Evolutionary conservation across 2,329 filamentous ascomycete genomes (phyloP).

Genomic region (Alternaria sp.): DNA sequence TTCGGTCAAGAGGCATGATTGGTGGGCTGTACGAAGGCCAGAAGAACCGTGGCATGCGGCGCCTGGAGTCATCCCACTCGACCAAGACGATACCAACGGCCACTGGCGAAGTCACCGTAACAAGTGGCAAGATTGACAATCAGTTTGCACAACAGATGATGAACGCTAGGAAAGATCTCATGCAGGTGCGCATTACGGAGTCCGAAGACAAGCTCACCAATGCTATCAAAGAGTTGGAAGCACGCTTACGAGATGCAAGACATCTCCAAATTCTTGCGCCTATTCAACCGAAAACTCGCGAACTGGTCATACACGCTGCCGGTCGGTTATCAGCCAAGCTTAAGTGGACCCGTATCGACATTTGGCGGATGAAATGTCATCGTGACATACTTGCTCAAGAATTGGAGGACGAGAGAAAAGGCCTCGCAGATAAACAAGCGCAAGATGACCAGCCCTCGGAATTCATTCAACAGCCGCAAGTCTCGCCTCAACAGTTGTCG

Average conservation of each 20-base stretch:
- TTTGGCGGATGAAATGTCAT: slow-evolving; percentile 91
- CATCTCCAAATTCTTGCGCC: slow-evolving; percentile 89
- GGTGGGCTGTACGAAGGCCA: slow-evolving; percentile 87
- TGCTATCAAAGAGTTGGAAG: slow-evolving; percentile 79
- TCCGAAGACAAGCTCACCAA: slow-evolving; percentile 77
- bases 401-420: slow-evolving; percentile 75
- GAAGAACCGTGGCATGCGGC: slow-evolving; percentile 71
- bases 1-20: slow-evolving; percentile 86
- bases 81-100: slow-evolving; percentile 70
- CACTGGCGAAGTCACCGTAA: slow-evolving; percentile 75
- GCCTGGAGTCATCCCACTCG: slow-evolving; percentile 66
- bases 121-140: slow-evolving; percentile 75
- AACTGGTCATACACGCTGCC: slow-evolving; percentile 83
- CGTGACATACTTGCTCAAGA: slow-evolving; percentile 86
- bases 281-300: slow-evolving; percentile 87
- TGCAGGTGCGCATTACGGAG: slow-evolving; percentile 82
- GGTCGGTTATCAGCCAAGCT: slow-evolving; percentile 84
- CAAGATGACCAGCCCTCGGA: slow-evolving; percentile 34
- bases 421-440: slow-evolving; percentile 35
- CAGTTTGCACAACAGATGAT: slow-evolving; percentile 88
- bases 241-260: slow-evolving; percentile 83
- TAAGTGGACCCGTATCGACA: slow-evolving; percentile 92
- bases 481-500: slow-evolving; percentile 34
- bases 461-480: slow-evolving; percentile 29
- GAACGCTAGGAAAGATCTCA: slow-evolving; percentile 78